These are phyloP conservation scores for Nothophaeocryptopus gaeumannii DNA, from an alignment of 2,329 filamentous ascomycete genomes.

Conservation along the genomic window DNA sequence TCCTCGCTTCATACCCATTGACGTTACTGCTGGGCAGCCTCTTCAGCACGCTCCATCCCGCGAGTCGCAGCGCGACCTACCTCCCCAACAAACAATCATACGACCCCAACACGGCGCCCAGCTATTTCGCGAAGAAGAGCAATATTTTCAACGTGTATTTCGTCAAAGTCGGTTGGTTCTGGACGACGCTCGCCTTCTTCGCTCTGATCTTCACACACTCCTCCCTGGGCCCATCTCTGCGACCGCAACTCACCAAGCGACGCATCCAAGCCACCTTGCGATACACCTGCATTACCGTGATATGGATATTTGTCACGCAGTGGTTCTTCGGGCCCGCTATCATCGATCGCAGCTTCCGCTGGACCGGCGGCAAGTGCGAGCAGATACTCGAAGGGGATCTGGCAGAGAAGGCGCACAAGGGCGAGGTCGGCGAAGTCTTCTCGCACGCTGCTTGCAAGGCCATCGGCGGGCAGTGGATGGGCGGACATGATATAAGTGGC, in stretches of 20 bases:
- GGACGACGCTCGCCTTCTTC: slow-evolving; percentile 74
- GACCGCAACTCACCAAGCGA: slow-evolving; percentile 42
- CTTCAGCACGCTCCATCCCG: slow-evolving; percentile 77
- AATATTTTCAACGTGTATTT: slow-evolving; percentile 92
- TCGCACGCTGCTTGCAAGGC: slow-evolving; percentile 79
- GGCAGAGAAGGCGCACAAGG: slow-evolving; percentile 41
- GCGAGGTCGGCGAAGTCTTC: slow-evolving; percentile 52
- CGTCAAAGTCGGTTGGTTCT: slow-evolving; percentile 93
- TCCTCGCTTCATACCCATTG: slow-evolving; percentile 69
- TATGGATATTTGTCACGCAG: slow-evolving; percentile 87
- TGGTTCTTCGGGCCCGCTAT: slow-evolving; percentile 93
- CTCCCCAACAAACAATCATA: slow-evolving; percentile 63
- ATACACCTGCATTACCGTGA: slow-evolving; percentile 68
- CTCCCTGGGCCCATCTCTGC: slow-evolving; percentile 45
- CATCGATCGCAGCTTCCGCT: slow-evolving; percentile 84
- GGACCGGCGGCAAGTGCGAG: slow-evolving; percentile 83
- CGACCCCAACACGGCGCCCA: slow-evolving; percentile 58
- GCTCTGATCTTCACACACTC: slow-evolving; percentile 69
- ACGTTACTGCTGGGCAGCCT: slow-evolving; percentile 78
- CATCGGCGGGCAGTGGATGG: slow-evolving; percentile 78
- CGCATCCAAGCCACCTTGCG: slow-evolving; percentile 61
- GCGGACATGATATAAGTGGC: slow-evolving; percentile 94
- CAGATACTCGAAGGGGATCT: slow-evolving; percentile 46
- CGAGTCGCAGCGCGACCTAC: slow-evolving; percentile 63
- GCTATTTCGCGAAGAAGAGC: slow-evolving; percentile 90